Conservation (phyloP, 2,329 filamentous ascomycete species). For the Coleophoma crateriformis region DNA sequence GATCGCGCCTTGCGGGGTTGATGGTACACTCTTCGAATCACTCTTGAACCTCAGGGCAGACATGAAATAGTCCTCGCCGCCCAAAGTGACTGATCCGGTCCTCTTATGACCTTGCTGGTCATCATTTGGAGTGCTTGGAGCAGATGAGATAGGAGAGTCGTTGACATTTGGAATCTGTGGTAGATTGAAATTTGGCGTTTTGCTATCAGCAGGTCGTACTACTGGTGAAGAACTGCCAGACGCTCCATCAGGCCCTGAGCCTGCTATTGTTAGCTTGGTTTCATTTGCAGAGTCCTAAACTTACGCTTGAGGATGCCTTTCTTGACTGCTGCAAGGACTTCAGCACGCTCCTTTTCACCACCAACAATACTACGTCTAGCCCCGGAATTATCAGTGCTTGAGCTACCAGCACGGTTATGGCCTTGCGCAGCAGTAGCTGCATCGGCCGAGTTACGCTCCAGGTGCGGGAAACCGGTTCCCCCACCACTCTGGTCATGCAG, state of each 20-base stretch:
- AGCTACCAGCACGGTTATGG: slow-evolving; percentile 46
- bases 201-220: slow-evolving; percentile 52
- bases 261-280: slow-evolving; percentile 26
- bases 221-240: slow-evolving; percentile 63
- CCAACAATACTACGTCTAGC: slow-evolving; percentile 85
- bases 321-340: slow-evolving; percentile 85
- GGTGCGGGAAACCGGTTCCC: slow-evolving; percentile 75
- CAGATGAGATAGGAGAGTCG: slow-evolving; percentile 79
- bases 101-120: slow-evolving; percentile 64
- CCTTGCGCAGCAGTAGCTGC: slow-evolving; percentile 43
- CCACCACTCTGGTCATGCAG: slow-evolving; percentile 62
- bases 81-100: slow-evolving; percentile 66
- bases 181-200: slow-evolving; percentile 47
- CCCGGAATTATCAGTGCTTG: slow-evolving; percentile 54
- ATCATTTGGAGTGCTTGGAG: slow-evolving; percentile 82
- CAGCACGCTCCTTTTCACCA: slow-evolving; percentile 82
- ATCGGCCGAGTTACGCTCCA: slow-evolving; percentile 79
- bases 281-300: slow-evolving; percentile 16
- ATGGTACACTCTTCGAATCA: slow-evolving; percentile 75
- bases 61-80: slow-evolving; percentile 81
- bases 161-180: slow-evolving; percentile 57
- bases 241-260: slow-evolving; percentile 40
- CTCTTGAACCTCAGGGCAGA: slow-evolving; percentile 66
- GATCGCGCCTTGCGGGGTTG: slow-evolving; percentile 63
- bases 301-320: slow-evolving; percentile 94